These are phyloP conservation scores for Biscutella laevigata DNA, from an alignment of 441 rosid genomes.

Conservation along the genomic window DNA sequence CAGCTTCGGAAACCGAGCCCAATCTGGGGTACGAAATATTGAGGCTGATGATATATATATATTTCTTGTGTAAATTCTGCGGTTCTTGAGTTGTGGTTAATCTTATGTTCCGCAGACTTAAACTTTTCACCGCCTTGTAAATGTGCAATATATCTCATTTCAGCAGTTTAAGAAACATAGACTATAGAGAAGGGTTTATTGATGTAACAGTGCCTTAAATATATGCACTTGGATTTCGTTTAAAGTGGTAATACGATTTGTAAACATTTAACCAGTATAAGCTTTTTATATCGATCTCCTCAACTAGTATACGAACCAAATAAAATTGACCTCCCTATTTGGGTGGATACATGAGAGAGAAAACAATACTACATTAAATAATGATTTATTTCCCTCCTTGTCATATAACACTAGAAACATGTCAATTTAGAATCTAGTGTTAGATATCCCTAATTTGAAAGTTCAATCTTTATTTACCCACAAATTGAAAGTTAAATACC, in stretches of 20 bases:
- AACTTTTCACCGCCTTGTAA: slow-evolving; percentile 16
- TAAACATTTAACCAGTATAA: no score
- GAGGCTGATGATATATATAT: slow-evolving; percentile 3
- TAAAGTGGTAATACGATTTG: slow-evolving; percentile 13
- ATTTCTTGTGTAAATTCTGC: background rate
- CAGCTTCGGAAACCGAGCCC: slow-evolving; percentile 50
- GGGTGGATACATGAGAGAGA: no score
- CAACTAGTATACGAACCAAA: no score
- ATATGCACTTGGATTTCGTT: background rate
- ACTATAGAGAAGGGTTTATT: slow-evolving; percentile 17
- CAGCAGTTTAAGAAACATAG: slow-evolving; percentile 11
- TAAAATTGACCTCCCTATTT: no score
- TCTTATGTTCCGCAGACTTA: slow-evolving; percentile 8
- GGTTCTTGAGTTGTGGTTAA: slow-evolving; percentile 12
- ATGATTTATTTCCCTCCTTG: no score
- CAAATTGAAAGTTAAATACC: no score
- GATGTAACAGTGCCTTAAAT: slow-evolving; percentile 21
- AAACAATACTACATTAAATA: no score
- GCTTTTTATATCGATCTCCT: no score
- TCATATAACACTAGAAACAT: no score
- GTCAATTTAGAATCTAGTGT: no score
- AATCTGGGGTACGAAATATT: slow-evolving; percentile 46
- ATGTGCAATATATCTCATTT: slow-evolving; percentile 23
- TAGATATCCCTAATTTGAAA: no score
- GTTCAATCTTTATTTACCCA: no score